Evolutionary conservation across 805 yeast genomes (phyloP).

Genomic region (Blastobotrys parvus): DNA sequence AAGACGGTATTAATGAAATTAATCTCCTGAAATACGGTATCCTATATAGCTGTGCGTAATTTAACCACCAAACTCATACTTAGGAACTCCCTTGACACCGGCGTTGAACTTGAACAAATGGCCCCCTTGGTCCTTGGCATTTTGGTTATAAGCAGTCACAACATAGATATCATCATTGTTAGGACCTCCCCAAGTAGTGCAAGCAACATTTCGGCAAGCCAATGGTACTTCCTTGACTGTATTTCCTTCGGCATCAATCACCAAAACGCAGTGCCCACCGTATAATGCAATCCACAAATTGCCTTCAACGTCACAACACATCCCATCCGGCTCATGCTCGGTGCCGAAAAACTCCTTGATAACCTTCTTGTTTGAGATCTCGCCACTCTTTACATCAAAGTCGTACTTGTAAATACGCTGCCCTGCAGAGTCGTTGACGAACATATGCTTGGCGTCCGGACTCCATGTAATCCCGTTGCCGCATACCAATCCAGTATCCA

Average conservation of each 20-base stretch:
- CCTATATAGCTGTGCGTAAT: no score
- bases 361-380: slow-evolving; percentile 27
- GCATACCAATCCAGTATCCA: slow-evolving; percentile 28
- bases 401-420: slow-evolving; percentile 41
- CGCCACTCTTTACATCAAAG: slow-evolving; percentile 30
- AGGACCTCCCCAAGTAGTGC: slow-evolving; percentile 32
- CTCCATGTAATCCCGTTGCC: slow-evolving; percentile 59
- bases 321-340: slow-evolving; percentile 21
- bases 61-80: slow-evolving; percentile 25
- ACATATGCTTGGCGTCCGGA: slow-evolving; percentile 34
- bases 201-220: slow-evolving; percentile 18
- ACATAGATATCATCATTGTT: slow-evolving; percentile 23
- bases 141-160: slow-evolving; percentile 21
- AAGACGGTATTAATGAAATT: no score
- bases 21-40: no score
- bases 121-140: slow-evolving; percentile 24
- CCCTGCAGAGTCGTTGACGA: slow-evolving; percentile 46
- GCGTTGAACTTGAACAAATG: slow-evolving; percentile 26
- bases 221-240: slow-evolving; percentile 21
- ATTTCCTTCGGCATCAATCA: slow-evolving; percentile 24
- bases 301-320: slow-evolving; percentile 21
- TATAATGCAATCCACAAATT: slow-evolving; percentile 24
- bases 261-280: slow-evolving; percentile 20
- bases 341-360: slow-evolving; percentile 19
- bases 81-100: slow-evolving; percentile 22